Evolutionary conservation across 2,329 filamentous ascomycete species (phyloP), one percentile per base, ranked within the genome.

Genomic region (Aspergillus brasiliensis): DNA sequence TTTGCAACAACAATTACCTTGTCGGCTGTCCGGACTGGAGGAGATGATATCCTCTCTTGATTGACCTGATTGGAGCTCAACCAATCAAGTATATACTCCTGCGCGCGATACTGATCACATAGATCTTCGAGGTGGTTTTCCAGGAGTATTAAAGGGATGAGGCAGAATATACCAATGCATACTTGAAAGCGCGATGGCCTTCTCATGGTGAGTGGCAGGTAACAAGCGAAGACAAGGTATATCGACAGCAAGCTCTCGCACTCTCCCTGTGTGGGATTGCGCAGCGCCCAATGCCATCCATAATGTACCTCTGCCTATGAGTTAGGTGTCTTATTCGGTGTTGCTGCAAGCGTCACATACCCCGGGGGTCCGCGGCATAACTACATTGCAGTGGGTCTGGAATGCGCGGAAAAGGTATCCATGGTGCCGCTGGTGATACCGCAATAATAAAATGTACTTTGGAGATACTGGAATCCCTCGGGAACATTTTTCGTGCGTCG

Each of bases 1-100:
- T 73, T 79, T 10, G 79, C 80, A 73, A 82, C 78, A 21, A 80
- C 74, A 52, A 80, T 74, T 8, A 77, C 72, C 51, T 79, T 79
- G 65, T 79, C 75, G 5, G 67, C 69, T 1, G 59, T 56, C 2
- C 38, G 49, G 28, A 27, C 62, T 38, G 64, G 53, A 44, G 56
- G 47, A 3, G 58, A 21, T 3, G 25, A n/a, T 7, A 31, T 46
- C 37, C 23, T 38, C 17, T 54, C 25, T 5, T 56, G 27, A 8
- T 54, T 53, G 10, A 61, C 62, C 65, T 56, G 11, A 59, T 62
- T 65, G 52, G 51, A 63, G 48, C 68, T 66, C 47, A 70, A 46
- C 69, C 69, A 75, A 42, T 73, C 67, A 19, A 67, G 46, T 51
- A 77, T 34, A 58, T 77, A 77, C 64, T 66, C 65, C 63, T 70